Percentiles rank a stretch among this genome's conserved stretches.
Conservation (phyloP, 2,329 filamentous ascomycete species). For the Hysterium pulicare region DNA sequence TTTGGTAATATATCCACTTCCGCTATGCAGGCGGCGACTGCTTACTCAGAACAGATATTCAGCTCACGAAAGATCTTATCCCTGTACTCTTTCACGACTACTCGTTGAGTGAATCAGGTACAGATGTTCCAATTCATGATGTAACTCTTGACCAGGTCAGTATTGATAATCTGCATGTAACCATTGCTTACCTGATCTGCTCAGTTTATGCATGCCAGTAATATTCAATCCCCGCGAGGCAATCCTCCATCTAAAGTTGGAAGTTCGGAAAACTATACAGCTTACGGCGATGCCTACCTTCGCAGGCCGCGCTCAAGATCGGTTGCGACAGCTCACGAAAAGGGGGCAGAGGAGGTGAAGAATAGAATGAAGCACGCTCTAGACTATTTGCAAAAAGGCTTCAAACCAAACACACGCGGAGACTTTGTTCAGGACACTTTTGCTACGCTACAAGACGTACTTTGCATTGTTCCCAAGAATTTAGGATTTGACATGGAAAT, state of each 20-base stretch:
- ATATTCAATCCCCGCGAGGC: constrained; percentile 5
- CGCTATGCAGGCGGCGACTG: background rate
- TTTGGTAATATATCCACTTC: constrained; percentile 13
- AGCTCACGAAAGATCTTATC: constrained; percentile 40
- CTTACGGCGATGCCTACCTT: background rate
- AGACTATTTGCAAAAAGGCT: constrained; percentile 39
- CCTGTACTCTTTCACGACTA: constrained; percentile 45
- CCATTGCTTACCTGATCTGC: constrained; percentile 1
- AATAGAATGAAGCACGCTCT: constrained; percentile 36
- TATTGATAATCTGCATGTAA: constrained; percentile 1
- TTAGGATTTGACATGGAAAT: constrained; percentile 43
- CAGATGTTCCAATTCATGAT: constrained; percentile 41
- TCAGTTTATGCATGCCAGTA: constrained; percentile 7
- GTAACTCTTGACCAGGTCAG: constrained; percentile 37
- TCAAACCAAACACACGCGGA: constrained; percentile 40
- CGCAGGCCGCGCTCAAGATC: constrained; percentile 5
- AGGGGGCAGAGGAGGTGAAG: constrained; percentile 4
- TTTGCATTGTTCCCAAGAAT: constrained; percentile 31
- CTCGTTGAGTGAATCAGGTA: constrained; percentile 41
- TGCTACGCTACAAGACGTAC: constrained; percentile 38
- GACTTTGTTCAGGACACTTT: constrained; percentile 39
- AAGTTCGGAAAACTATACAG: constrained; percentile 1
- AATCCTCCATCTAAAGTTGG: constrained; percentile 3
- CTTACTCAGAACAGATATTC: too few species aligned
- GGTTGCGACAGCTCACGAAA: constrained; percentile 3